Percentiles rank a stretch among this genome's conserved stretches.
Evolutionary conservation across 2,329 filamentous ascomycete species (phyloP).

Genomic region (Sphaerostilbella broomeana): DNA sequence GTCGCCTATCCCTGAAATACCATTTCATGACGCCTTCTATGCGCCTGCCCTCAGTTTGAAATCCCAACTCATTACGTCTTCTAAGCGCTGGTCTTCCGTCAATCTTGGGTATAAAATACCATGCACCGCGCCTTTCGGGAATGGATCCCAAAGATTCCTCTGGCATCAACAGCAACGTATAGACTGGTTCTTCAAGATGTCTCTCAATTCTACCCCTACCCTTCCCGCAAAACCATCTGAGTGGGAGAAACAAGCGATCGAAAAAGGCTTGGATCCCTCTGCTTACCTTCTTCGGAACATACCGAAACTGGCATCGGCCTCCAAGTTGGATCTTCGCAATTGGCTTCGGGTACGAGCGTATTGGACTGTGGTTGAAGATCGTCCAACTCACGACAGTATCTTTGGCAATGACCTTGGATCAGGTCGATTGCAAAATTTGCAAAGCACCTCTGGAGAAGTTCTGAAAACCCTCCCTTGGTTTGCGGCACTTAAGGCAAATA

Average conservation of each 20-base stretch:
- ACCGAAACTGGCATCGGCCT: background rate
- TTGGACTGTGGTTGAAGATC: background rate
- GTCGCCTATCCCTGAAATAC: no score
- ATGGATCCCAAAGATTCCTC: no score
- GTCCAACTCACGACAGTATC: background rate
- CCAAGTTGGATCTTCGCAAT: background rate
- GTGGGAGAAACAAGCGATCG: background rate
- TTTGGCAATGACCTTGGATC: background rate
- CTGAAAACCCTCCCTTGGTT: background rate
- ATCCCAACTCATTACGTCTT: no score
- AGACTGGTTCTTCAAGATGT: no score
- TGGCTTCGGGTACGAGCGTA: background rate
- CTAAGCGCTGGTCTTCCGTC: no score
- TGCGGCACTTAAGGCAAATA: background rate
- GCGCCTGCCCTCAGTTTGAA: no score
- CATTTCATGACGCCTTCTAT: no score
- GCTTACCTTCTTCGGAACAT: background rate
- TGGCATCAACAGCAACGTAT: no score
- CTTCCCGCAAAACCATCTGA: background rate
- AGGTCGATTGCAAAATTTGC: background rate
- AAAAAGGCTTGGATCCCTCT: background rate
- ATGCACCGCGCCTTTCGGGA: no score
- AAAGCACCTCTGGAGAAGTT: background rate
- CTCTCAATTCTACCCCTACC: no score
- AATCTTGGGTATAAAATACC: no score